Percentiles rank a stretch among this genome's conserved stretches.
phyloP scores from a whole-genome alignment of 2,329 filamentous ascomycete species.

The Seiridium cupressi region DNA sequence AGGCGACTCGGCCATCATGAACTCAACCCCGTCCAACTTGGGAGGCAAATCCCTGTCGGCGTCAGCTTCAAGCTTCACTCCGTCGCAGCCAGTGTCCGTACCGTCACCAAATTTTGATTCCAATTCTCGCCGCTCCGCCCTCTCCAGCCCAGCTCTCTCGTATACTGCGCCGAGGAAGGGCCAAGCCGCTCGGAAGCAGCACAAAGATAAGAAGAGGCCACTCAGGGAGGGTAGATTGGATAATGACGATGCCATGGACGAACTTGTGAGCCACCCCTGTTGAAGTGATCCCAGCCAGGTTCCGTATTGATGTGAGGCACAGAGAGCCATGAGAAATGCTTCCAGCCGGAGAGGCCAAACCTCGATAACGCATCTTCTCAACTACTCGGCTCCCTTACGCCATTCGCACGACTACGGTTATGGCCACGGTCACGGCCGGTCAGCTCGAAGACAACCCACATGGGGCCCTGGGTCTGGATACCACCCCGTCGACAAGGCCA shows the following conservation, averaged over 20 bases:
- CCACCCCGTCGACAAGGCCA: slow-evolving; percentile 86
- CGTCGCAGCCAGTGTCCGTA: slow-evolving; percentile 38
- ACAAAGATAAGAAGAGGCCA: slow-evolving; percentile 77
- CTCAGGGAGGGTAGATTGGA: slow-evolving; percentile 48
- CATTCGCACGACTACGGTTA: slow-evolving; percentile 59
- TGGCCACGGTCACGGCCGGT: slow-evolving; percentile 44
- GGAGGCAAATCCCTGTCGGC: slow-evolving; percentile 52
- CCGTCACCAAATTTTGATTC: slow-evolving; percentile 46
- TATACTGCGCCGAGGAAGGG: slow-evolving; percentile 64
- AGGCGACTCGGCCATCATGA: slow-evolving; percentile 25
- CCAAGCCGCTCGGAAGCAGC: slow-evolving; percentile 76
- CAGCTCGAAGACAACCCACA: slow-evolving; percentile 68
- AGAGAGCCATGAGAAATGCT: slow-evolving; percentile 53
- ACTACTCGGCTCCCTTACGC: slow-evolving; percentile 78
- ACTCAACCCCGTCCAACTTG: slow-evolving; percentile 33
- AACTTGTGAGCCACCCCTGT: slow-evolving; percentile 52
- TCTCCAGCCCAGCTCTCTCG: slow-evolving; percentile 30
- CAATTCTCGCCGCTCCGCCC: slow-evolving; percentile 42
- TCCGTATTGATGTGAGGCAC: slow-evolving; percentile 7
- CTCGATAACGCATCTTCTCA: slow-evolving; percentile 94
- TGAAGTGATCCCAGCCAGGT: slow-evolving; percentile 10
- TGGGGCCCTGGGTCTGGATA: slow-evolving; percentile 89
- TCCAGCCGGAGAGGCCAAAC: slow-evolving; percentile 85
- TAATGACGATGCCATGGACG: slow-evolving; percentile 85
- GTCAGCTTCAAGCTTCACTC: slow-evolving; percentile 38